Conservation (phyloP, 1,284 basidiomycete genomes). For the Cutaneotrichosporon arboriforme region DNA sequence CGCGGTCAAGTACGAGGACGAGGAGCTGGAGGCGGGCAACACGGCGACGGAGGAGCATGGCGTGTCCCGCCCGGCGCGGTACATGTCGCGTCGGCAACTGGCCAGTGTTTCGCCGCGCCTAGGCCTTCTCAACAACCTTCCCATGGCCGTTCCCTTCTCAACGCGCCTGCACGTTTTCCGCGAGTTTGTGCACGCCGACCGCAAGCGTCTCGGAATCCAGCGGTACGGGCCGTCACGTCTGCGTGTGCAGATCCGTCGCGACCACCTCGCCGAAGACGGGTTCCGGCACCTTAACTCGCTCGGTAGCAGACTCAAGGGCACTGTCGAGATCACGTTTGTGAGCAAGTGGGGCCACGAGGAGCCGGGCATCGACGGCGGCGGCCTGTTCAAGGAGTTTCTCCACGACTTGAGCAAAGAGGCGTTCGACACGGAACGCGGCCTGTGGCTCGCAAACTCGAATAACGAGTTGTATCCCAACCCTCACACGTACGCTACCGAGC, state of each 20-base stretch:
- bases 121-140: constrained; percentile 89
- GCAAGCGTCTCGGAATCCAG: constrained; percentile 35
- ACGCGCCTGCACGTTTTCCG: constrained; percentile 84
- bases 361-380: constrained; percentile 69
- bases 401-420: constrained; percentile 89
- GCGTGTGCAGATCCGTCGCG: constrained; percentile 63
- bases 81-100: constrained; percentile 56
- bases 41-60: constrained; percentile 13
- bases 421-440: constrained; percentile 86
- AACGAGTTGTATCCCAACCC: constrained; percentile 95
- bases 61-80: constrained; percentile 7
- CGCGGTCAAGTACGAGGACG: constrained; percentile 68
- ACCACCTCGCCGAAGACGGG: constrained; percentile 77
- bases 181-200: constrained; percentile 59
- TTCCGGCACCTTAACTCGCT: constrained; percentile 60
- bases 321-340: constrained; percentile 80
- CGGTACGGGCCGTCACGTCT: constrained; percentile 17
- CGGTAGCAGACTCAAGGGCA: constrained; percentile 69
- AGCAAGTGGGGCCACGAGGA: constrained; percentile 57
- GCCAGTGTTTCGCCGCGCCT: constrained; percentile 75
- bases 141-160: constrained; percentile 92
- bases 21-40: constrained; percentile 36
- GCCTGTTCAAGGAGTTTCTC: constrained; percentile 96
- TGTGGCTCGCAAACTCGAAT: constrained; percentile 85
- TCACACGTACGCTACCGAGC: constrained; percentile 76